phyloP scores from a whole-genome alignment of 108 stramenopile genomes.

The Nitzschia sp. region DNA sequence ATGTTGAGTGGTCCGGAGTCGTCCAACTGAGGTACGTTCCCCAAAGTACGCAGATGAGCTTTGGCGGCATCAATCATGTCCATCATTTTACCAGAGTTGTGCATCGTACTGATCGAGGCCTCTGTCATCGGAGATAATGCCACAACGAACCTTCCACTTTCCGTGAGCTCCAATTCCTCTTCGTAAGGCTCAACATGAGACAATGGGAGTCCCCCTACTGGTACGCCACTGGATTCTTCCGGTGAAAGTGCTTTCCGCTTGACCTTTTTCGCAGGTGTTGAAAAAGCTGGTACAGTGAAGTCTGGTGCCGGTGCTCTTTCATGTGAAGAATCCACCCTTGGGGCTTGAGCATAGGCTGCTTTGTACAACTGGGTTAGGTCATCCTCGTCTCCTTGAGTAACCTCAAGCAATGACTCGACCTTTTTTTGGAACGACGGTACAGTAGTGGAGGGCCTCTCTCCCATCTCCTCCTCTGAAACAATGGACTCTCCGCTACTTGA shows the following conservation, averaged over 20 bases:
- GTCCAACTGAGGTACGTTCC: constrained; percentile 9
- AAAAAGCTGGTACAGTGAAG: not conserved
- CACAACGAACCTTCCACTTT: constrained; percentile 18
- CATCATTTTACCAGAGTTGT: constrained; percentile 16
- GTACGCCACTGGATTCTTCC: not conserved
- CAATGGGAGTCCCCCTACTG: not conserved
- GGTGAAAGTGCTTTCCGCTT: not conserved
- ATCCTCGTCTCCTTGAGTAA: constrained; percentile 11
- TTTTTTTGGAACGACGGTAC: not conserved
- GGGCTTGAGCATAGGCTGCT: constrained; percentile 14
- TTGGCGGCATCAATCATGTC: constrained; percentile 8
- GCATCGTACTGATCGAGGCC: constrained; percentile 6
- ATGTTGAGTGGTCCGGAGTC: constrained; percentile 4
- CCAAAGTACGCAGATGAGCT: not conserved
- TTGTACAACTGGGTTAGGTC: constrained; percentile 18
- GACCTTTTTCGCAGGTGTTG: not conserved
- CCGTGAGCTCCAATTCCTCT: constrained; percentile 12
- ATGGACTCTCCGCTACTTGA: constrained; percentile 2
- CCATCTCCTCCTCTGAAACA: constrained; percentile 1
- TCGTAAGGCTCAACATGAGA: not conserved
- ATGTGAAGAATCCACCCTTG: not conserved
- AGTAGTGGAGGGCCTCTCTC: not conserved
- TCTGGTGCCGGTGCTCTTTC: not conserved
- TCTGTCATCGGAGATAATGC: constrained; percentile 22
- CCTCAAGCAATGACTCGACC: not conserved